Conservation (phyloP, 1,139 yeast species). For the Candida sp. region DNA sequence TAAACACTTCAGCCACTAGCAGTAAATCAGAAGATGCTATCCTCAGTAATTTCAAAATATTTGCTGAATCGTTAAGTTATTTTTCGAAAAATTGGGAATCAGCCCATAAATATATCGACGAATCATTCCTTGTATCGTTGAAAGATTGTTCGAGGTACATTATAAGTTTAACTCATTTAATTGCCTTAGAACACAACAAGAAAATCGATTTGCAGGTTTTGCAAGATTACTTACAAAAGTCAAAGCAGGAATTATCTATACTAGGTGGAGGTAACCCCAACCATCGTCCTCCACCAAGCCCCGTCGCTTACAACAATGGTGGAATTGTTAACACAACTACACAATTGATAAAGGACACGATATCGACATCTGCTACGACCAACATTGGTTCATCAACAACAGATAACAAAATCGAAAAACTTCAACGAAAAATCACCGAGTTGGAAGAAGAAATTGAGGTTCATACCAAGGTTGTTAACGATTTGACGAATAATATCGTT, state of each 20-base stretch:
- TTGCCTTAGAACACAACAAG: slow-evolving; percentile 87
- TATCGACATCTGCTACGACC: slow-evolving; percentile 42
- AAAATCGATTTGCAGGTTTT: slow-evolving; percentile 88
- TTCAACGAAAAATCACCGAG: slow-evolving; percentile 29
- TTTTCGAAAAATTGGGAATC: slow-evolving; percentile 39
- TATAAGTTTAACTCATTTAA: slow-evolving; percentile 65
- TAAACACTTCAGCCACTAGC: slow-evolving; percentile 4
- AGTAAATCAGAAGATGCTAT: slow-evolving; percentile 13
- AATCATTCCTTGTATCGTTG: slow-evolving; percentile 75
- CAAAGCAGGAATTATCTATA: slow-evolving; percentile 62
- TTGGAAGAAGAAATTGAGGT: slow-evolving; percentile 53
- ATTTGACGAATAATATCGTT: slow-evolving; percentile 66
- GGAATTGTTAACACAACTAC: slow-evolving; percentile 42
- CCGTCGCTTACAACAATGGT: slow-evolving; percentile 19
- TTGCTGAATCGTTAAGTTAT: slow-evolving; percentile 49
- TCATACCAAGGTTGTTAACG: slow-evolving; percentile 47
- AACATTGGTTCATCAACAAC: slow-evolving; percentile 38
- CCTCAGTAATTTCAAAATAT: slow-evolving; percentile 33
- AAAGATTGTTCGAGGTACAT: slow-evolving; percentile 89
- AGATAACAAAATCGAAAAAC: slow-evolving; percentile 31
- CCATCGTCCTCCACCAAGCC: slow-evolving; percentile 29
- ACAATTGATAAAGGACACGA: slow-evolving; percentile 43
- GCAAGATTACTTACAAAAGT: slow-evolving; percentile 70
- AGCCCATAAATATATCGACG: slow-evolving; percentile 64
- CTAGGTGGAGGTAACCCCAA: slow-evolving; percentile 37